These are phyloP conservation scores for Aspergillus udagawae DNA, from an alignment of 2,329 filamentous ascomycete genomes.

Conservation along the genomic window DNA sequence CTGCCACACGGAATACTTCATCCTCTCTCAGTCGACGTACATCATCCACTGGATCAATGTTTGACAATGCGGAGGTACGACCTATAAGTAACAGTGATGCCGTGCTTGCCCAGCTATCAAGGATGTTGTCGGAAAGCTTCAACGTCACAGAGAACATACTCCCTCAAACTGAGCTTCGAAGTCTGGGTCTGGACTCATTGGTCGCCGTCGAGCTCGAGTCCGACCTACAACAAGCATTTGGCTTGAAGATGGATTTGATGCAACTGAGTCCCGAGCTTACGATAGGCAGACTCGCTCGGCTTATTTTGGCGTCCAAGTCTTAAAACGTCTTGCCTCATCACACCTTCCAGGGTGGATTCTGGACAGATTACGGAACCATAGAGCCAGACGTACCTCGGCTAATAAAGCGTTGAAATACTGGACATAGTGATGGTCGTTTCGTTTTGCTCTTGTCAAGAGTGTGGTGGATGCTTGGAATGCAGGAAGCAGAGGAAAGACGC, in stretches of 20 bases:
- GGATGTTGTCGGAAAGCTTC: not conserved
- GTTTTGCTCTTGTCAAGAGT: not conserved
- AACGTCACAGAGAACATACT: not conserved
- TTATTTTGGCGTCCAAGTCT: not conserved
- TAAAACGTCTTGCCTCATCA: not conserved
- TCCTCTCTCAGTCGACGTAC: not conserved
- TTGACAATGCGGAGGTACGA: not conserved
- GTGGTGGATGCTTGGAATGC: not conserved
- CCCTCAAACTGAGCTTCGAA: not conserved
- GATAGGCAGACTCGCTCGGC: not conserved
- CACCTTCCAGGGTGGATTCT: not conserved
- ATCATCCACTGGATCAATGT: not conserved
- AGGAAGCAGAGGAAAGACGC: not conserved
- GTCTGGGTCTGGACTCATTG: conserved; percentile 1
- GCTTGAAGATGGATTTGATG: not conserved
- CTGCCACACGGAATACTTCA: not conserved
- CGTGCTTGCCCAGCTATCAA: not conserved
- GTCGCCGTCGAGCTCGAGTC: conserved; percentile 1
- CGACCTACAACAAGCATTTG: not conserved
- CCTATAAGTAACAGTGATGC: not conserved
- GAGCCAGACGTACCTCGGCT: not conserved
- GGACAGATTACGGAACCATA: not conserved
- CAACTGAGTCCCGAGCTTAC: not conserved
- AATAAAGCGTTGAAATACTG: not conserved
- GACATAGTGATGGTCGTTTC: not conserved